Conservation (phyloP, 2,329 filamentous ascomycete genomes). For the Colletotrichum simmondsii region DNA sequence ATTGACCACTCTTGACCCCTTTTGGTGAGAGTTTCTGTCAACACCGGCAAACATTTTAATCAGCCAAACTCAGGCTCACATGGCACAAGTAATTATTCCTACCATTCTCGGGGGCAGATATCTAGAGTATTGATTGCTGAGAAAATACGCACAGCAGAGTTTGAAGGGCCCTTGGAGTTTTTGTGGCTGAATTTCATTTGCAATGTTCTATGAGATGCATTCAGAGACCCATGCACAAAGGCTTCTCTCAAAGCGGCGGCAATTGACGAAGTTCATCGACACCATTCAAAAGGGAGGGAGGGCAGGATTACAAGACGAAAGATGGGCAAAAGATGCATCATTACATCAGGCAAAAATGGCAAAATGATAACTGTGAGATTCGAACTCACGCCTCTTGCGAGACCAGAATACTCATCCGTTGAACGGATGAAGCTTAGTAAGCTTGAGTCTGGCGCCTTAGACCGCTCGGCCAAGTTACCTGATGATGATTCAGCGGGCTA, state of each 20-base stretch:
- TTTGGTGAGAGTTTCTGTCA: not conserved
- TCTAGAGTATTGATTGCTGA: too few relatives aligned
- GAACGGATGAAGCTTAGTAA: not conserved
- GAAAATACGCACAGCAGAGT: too few relatives aligned
- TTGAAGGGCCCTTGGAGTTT: too few relatives aligned
- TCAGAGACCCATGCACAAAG: too few relatives aligned
- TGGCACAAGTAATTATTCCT: not conserved
- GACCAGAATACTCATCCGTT: conserved; percentile 28
- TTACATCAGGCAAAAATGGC: not conserved
- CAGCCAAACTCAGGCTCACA: not conserved
- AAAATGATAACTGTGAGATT: conserved; percentile 33
- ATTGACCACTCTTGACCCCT: not conserved
- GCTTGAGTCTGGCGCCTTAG: conserved; percentile 35
- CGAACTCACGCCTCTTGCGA: conserved; percentile 35
- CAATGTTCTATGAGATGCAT: too few relatives aligned
- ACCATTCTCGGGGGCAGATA: too few relatives aligned
- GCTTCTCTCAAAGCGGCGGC: too few relatives aligned
- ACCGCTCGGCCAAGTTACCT: conserved; percentile 34
- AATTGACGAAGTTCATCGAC: too few relatives aligned
- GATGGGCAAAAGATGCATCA: not conserved
- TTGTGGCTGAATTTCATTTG: too few relatives aligned
- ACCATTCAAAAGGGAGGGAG: not conserved
- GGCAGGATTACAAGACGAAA: not conserved
- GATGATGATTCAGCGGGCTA: accelerated
- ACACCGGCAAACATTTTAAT: not conserved